Evolutionary conservation across 768 basidiomycete species (phyloP), one percentile per base, ranked within the genome.

Genomic region (Tephrocybe rancida): DNA sequence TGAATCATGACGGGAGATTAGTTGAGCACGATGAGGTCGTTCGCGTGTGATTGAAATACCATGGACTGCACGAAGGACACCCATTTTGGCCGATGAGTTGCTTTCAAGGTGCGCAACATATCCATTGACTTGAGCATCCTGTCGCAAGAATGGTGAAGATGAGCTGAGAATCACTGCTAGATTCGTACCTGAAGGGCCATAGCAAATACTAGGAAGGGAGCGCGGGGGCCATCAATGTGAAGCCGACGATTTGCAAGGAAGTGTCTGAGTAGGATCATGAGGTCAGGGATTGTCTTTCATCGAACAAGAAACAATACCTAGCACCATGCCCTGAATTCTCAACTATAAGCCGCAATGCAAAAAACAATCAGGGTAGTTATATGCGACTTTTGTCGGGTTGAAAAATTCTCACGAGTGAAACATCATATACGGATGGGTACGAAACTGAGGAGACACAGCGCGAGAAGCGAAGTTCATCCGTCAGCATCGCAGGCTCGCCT

Each of bases 81-180:
- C 82, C 85, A 92, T 88, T 64, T 88, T 90, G 0, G 69, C 64
- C 52, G 83, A 78, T 0, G 82, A 64, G 44, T 83, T 78, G 21
- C 77, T 67, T 54, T 77, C 77, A 8, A 88, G 67, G 39, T 72
- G 76, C 3, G 85, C 87, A 5, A 90, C 81, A 54, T 80, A 90
- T 8, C 83, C 86, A 59, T 87, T 87, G 1, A 86, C 79, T 69
- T 88, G 87, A 0, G 88, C 87, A 56, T 89, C 84, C 84, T 88
- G 22, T 34, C 16, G 24, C 3, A 48, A 5, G 4, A n/a, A 38
- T 26, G n/a, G 27, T 38, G 9, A 47, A 3, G 18, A 21, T 41
- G 46, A 4, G 14, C 3, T 10, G 5, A 18, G 1, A 14, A 39
- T 38, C 19, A 14, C 3, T 14, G 10, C n/a, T n/a, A 21, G 19